Evolutionary conservation across 2,329 filamentous ascomycete genomes (phyloP).

Genomic region (Beauveria varroae): DNA sequence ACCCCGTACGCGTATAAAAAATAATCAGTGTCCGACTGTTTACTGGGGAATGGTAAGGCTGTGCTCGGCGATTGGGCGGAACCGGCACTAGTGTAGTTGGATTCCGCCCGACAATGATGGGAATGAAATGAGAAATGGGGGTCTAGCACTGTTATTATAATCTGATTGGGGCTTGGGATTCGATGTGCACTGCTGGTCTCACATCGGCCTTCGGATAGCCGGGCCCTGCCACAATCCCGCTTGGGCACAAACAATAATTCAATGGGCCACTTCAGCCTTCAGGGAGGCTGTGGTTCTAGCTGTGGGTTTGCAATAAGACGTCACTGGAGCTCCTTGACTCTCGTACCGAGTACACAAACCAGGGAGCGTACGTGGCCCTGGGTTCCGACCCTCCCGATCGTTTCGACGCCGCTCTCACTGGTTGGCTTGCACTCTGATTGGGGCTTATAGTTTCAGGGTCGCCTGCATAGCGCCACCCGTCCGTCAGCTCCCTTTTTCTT

Average conservation of each 20-base stretch:
- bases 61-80: neutral
- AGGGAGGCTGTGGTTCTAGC: neutral
- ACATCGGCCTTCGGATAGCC: conserved; percentile 1
- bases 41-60: neutral
- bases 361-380: conserved; percentile 2
- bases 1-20: too few species aligned
- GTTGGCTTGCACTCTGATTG: neutral
- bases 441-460: conserved; percentile 4
- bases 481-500: neutral
- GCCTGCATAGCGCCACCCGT: neutral
- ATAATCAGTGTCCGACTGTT: too few species aligned
- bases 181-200: neutral
- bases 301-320: too few species aligned
- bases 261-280: neutral
- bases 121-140: conserved; percentile 3
- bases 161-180: neutral
- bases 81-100: neutral
- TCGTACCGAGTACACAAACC: too few species aligned
- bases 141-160: neutral
- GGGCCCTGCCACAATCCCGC: neutral
- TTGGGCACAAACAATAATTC: neutral
- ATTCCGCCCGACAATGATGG: neutral
- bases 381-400: conserved; percentile 1
- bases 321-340: too few species aligned
- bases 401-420: neutral